Evolutionary conservation across 257 asterid species (phyloP).

Genomic region (Knoxia roxburghii): DNA sequence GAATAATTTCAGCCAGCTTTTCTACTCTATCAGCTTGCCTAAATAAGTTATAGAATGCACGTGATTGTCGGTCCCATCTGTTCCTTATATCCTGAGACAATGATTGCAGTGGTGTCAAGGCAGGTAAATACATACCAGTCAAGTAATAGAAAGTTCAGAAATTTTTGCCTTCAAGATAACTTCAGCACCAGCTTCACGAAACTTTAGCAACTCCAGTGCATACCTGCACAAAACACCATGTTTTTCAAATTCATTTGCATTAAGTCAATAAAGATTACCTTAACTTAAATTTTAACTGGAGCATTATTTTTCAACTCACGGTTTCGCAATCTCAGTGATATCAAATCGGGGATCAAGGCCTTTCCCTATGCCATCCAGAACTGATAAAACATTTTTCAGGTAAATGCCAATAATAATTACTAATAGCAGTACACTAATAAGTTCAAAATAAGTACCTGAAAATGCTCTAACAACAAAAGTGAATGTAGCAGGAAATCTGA

Average conservation of each 20-base stretch:
- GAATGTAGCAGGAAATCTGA: slow-evolving; percentile 97
- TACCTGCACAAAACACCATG: slow-evolving; percentile 41
- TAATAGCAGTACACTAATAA: slow-evolving; percentile 2
- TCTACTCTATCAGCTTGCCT: slow-evolving; percentile 98
- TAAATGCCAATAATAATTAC: slow-evolving; percentile 21
- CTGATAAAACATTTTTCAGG: slow-evolving; percentile 34
- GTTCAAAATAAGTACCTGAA: slow-evolving; percentile 52
- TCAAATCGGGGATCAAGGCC: slow-evolving; percentile 99
- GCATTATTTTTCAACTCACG: slow-evolving; percentile 46
- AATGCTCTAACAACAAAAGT: slow-evolving; percentile 96
- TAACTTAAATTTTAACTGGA: not conserved
- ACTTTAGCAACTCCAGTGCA: slow-evolving; percentile 84
- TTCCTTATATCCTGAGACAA: slow-evolving; percentile 69
- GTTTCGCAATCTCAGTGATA: slow-evolving; percentile 94
- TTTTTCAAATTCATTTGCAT: slow-evolving; percentile 2
- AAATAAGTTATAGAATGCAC: slow-evolving; percentile 78
- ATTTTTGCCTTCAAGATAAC: slow-evolving; percentile 61
- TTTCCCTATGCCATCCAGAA: slow-evolving; percentile 97
- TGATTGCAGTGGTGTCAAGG: slow-evolving; percentile 15
- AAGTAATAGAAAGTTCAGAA: not conserved
- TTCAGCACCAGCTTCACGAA: slow-evolving; percentile 97
- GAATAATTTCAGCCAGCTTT: slow-evolving; percentile 76
- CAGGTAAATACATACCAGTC: not conserved
- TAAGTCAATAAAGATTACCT: not conserved
- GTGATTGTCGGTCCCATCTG: slow-evolving; percentile 95